Percentiles rank a stretch among this genome's conserved stretches.
Evolutionary conservation across 441 rosid genomes (phyloP).

Genomic region (Gossypium davidsonii): DNA sequence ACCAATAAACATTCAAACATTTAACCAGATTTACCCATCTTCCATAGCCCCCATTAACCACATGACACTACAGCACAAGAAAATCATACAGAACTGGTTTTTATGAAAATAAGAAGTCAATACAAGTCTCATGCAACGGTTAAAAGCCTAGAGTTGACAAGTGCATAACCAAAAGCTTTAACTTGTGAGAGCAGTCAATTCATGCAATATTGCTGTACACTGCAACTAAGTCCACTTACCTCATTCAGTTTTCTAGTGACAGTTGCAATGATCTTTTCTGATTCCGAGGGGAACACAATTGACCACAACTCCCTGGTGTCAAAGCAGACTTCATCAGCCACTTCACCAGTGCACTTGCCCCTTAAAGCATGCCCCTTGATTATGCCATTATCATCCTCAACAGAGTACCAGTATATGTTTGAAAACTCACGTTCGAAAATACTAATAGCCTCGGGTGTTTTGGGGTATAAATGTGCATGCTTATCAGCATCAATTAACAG

Average conservation of each 20-base stretch:
- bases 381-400: slow-evolving; percentile 58
- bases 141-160: background rate
- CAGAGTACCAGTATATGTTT: slow-evolving; percentile 87
- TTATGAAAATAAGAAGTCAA: slow-evolving; percentile 12
- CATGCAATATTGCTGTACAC: background rate
- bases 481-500: slow-evolving; percentile 60
- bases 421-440: slow-evolving; percentile 64
- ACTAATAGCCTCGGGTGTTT: slow-evolving; percentile 59
- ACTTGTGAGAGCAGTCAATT: background rate
- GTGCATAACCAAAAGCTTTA: slow-evolving; percentile 1
- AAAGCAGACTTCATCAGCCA: slow-evolving; percentile 68
- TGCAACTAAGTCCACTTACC: slow-evolving; percentile 33
- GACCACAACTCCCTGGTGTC: slow-evolving; percentile 81
- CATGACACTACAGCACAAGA: background rate
- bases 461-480: slow-evolving; percentile 81
- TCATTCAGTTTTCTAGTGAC: slow-evolving; percentile 68
- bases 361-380: slow-evolving; percentile 76
- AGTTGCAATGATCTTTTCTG: slow-evolving; percentile 79
- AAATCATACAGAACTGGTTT: background rate
- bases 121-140: background rate
- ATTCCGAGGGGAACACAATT: slow-evolving; percentile 74
- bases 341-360: slow-evolving; percentile 49
- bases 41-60: background rate
- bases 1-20: background rate
- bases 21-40: background rate